Percentiles rank a stretch among this genome's conserved stretches.
These are phyloP conservation scores for Podospora bellae-mahoneyi DNA, from an alignment of 495 filamentous ascomycete species.

Conservation along the genomic window DNA sequence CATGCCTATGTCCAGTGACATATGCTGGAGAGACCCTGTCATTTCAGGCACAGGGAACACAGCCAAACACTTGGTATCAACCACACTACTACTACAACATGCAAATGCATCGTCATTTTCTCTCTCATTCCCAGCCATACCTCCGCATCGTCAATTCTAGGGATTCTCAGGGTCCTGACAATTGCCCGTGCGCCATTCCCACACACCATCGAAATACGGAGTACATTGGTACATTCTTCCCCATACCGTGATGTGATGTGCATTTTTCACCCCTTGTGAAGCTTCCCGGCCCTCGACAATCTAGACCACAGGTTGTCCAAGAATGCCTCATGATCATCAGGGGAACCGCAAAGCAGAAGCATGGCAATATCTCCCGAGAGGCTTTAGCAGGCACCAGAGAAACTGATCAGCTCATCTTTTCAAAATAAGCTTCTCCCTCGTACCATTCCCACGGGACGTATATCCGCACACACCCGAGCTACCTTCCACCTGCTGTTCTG, in stretches of 20 bases:
- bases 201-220: too few relatives aligned
- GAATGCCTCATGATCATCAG: constrained; percentile 8
- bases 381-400: background rate
- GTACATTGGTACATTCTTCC: too few relatives aligned
- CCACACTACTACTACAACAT: background rate
- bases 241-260: background rate
- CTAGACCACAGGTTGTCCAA: background rate
- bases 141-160: background rate
- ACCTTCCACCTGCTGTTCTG: background rate
- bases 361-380: constrained; percentile 4
- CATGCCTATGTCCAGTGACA: background rate
- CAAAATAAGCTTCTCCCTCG: constrained; percentile 1
- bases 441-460: background rate
- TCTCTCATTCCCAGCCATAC: background rate
- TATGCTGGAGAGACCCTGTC: background rate
- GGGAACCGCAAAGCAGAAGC: constrained; percentile 4
- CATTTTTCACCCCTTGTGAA: background rate
- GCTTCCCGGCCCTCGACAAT: background rate
- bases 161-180: background rate
- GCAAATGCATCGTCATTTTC: background rate
- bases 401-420: constrained; percentile 6
- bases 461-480: background rate
- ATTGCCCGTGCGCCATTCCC: background rate
- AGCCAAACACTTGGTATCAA: background rate
- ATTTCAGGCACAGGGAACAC: background rate